phyloP scores from a whole-genome alignment of 176 grass and related monocot species.

The Leersia perrieri region DNA sequence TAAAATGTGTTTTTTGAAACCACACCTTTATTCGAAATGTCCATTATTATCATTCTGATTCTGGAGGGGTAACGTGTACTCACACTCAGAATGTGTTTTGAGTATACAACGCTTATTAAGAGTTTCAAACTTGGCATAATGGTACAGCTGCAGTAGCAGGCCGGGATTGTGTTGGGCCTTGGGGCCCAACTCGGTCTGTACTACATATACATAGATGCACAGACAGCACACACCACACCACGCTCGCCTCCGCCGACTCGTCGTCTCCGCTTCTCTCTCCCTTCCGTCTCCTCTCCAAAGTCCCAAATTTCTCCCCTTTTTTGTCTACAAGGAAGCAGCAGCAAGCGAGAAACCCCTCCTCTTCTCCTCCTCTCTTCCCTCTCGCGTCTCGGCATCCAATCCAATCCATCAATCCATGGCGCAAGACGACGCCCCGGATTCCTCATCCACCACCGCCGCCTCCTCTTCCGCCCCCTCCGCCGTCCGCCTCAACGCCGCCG shows the following conservation, averaged over 20 bases:
- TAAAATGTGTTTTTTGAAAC: too few species aligned
- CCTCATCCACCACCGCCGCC: slow-evolving; percentile 5
- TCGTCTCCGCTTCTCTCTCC: not conserved
- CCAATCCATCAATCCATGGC: too few species aligned
- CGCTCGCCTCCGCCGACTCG: not conserved
- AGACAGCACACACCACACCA: too few species aligned
- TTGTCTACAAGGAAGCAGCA: not conserved
- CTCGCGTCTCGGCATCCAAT: too few species aligned
- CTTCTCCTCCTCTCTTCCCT: not conserved
- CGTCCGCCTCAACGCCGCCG: slow-evolving; percentile 71
- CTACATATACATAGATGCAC: not conserved
- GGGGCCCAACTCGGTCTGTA: not conserved
- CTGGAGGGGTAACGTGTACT: too few species aligned
- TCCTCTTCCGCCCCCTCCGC: slow-evolving; percentile 32
- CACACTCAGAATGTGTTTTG: too few species aligned
- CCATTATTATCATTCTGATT: too few species aligned
- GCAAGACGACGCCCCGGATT: slow-evolving; percentile 53
- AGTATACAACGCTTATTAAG: too few species aligned
- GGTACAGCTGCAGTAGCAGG: not conserved
- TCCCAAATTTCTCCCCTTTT: not conserved
- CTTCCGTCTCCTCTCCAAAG: not conserved
- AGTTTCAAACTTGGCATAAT: too few species aligned
- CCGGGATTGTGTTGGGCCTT: not conserved
- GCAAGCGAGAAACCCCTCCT: slow-evolving; percentile 42
- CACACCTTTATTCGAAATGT: too few species aligned